A percentile compares a stretch with the other conserved stretches of the same genome.
phyloP scores from a whole-genome alignment of 164 flowering plant genomes.

The Magnolia sinica region DNA sequence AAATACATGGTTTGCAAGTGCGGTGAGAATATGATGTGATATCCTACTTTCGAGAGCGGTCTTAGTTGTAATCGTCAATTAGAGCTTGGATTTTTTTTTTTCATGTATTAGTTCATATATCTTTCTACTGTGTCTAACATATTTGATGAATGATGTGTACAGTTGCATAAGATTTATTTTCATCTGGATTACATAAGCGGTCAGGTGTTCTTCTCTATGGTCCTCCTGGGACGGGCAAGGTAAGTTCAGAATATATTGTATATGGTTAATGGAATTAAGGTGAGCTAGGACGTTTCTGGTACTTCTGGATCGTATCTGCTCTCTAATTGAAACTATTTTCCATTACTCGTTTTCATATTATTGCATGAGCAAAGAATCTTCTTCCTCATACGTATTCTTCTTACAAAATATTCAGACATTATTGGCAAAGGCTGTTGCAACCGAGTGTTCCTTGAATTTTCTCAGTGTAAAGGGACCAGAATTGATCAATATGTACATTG shows the following conservation, averaged over 20 bases:
- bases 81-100: too few relatives aligned
- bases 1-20: too few relatives aligned
- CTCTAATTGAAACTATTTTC: too few relatives aligned
- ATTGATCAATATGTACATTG: slow-evolving; percentile 64
- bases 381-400: too few relatives aligned
- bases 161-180: slow-evolving; percentile 91
- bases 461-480: slow-evolving; percentile 98
- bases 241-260: slow-evolving; percentile 18
- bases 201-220: slow-evolving; percentile 98
- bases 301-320: background rate
- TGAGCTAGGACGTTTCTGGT: background rate
- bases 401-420: too few relatives aligned
- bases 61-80: too few relatives aligned
- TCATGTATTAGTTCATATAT: background rate
- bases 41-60: too few relatives aligned
- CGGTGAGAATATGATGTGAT: too few relatives aligned
- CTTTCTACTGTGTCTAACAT: background rate
- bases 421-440: slow-evolving; percentile 26
- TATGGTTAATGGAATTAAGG: background rate
- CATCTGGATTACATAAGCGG: slow-evolving; percentile 91
- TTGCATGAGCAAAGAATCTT: too few relatives aligned
- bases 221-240: slow-evolving; percentile 99
- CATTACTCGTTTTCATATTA: too few relatives aligned
- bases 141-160: slow-evolving; percentile 16
- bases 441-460: slow-evolving; percentile 92